Evolutionary conservation across 768 basidiomycete species (phyloP), one percentile per base, ranked within the genome.

Genomic region (Ramaria rubella): DNA sequence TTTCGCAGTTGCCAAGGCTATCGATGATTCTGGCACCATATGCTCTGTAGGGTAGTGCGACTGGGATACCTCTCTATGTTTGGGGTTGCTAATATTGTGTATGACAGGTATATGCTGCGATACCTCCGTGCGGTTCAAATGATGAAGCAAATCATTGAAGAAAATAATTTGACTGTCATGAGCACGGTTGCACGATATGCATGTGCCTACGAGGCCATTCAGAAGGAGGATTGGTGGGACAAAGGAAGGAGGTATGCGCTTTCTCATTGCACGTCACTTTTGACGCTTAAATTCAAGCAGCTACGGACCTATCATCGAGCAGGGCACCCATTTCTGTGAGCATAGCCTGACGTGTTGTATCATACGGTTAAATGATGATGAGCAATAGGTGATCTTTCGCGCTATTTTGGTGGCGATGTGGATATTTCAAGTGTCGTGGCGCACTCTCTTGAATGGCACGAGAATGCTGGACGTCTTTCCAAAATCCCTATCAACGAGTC

Each of bases 351-450:
- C 23, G 30, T 14, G 29, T n/a, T 30, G 49, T 52, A 5, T 14
- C 23, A 19, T 24, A 5, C 44, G 29, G 7, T 17, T 33, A 24
- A 9, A 30, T 52, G 14, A 45, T 57, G 3, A n/a, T 33, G 38
- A 8, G 42, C 17, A 33, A 2, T 34, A 64, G 61, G 62, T 64
- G 94, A 97, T 73, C 80, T 96, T 43, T 96, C 93, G 38, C 87
- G 95, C 62, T 95, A 95, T 77, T 97, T 98, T 66, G 95, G 94
- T 51, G 95, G 95, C 15, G 90, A 95, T 62, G 91, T 96, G 57
- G 90, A 96, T 66, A 83, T 94, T 59, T 73, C 82, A 51, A 81
- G 80, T 31, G 87, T 92, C 38, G 73, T 69, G 36, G 95, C 94
- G 15, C 90, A 93, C 66, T 91, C 94, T 8, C 78, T 97, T 30